A percentile compares a stretch with the other conserved stretches of the same genome.
These are phyloP conservation scores for Irpex rosettiformis DNA, from an alignment of 1,284 basidiomycete species.

Conservation along the genomic window DNA sequence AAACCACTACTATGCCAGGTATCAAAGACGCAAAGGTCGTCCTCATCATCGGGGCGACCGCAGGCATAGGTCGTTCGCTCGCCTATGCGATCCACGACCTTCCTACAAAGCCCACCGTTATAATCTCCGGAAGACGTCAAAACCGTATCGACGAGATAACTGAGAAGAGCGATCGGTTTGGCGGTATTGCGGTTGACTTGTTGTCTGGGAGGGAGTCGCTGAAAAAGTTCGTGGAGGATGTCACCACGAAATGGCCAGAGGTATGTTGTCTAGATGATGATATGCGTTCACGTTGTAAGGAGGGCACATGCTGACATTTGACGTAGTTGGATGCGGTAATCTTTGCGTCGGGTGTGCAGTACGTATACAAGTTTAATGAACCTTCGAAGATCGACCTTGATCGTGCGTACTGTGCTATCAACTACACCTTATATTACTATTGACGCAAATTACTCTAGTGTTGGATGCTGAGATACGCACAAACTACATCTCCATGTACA, in stretches of 20 bases:
- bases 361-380: constrained; percentile 43
- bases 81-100: constrained; percentile 48
- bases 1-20: constrained; percentile 2
- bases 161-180: constrained; percentile 31
- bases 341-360: constrained; percentile 52
- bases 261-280: too few relatives aligned
- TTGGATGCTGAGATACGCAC: constrained; percentile 46
- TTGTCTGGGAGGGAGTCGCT: constrained; percentile 35
- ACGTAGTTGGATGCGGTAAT: constrained; percentile 47
- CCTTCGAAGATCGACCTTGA: constrained; percentile 45
- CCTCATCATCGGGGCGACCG: constrained; percentile 58
- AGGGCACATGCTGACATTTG: constrained; percentile 12
- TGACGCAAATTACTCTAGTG: constrained; percentile 34
- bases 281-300: not conserved
- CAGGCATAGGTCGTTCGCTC: constrained; percentile 58
- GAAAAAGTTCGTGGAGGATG: constrained; percentile 37
- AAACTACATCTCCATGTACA: constrained; percentile 53
- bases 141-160: constrained; percentile 47
- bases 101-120: constrained; percentile 48
- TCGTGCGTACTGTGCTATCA: constrained; percentile 29
- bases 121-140: constrained; percentile 53
- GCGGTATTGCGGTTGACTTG: constrained; percentile 41
- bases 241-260: constrained; percentile 43
- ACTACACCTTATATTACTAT: not conserved
- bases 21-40: constrained; percentile 53